phyloP scores from a whole-genome alignment of 2,329 filamentous ascomycete genomes.

The Hypomyces perniciosus region DNA sequence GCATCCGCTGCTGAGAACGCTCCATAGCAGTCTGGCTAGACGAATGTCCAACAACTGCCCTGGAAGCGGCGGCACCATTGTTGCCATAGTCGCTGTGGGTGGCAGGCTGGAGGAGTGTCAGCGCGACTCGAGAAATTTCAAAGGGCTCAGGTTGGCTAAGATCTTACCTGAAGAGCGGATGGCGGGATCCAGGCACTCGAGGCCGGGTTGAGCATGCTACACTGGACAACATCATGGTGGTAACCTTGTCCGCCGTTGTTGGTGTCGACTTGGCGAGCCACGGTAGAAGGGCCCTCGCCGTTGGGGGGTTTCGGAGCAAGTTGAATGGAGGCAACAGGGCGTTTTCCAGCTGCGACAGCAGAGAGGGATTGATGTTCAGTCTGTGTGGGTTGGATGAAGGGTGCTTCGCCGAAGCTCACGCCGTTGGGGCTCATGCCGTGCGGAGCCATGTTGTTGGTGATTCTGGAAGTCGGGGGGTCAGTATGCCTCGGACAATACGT shows the following conservation, averaged over 20 bases:
- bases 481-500: background rate
- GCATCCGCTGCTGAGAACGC: background rate
- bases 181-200: constrained; percentile 3
- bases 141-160: too few relatives aligned
- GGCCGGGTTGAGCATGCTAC: constrained; percentile 9
- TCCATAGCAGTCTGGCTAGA: background rate
- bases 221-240: background rate
- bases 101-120: too few relatives aligned
- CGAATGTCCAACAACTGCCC: background rate
- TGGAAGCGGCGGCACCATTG: background rate
- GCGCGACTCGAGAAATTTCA: too few relatives aligned
- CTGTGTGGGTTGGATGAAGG: background rate
- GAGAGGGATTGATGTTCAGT: background rate
- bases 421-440: background rate
- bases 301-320: background rate
- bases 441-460: background rate
- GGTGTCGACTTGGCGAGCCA: background rate
- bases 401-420: constrained; percentile 3
- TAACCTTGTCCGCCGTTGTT: background rate
- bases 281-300: background rate
- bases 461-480: background rate
- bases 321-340: background rate
- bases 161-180: background rate
- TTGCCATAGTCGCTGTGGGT: background rate
- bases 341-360: background rate